phyloP scores from a whole-genome alignment of 805 yeast species.

The Wickerhamiella galacta region DNA sequence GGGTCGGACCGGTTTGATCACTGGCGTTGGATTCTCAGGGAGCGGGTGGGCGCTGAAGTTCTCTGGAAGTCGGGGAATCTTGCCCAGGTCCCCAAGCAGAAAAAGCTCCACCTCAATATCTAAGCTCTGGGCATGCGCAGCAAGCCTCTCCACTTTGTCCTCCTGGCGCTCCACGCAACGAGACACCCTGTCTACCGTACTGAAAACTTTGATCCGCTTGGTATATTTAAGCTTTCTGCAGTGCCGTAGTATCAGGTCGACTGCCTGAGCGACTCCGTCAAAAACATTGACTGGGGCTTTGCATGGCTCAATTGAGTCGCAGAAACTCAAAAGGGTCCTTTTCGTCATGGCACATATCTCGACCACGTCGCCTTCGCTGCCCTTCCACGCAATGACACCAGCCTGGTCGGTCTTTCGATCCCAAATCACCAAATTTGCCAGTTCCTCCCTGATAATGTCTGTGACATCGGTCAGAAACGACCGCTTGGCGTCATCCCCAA shows the following conservation, averaged over 20 bases:
- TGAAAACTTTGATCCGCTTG: slow-evolving; percentile 25
- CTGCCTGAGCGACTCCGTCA: slow-evolving; percentile 12
- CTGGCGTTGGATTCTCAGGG: background rate
- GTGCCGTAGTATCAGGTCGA: slow-evolving; percentile 19
- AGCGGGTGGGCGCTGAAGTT: no score
- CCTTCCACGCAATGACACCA: slow-evolving; percentile 4
- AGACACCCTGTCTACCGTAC: no score
- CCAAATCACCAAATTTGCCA: slow-evolving; percentile 6
- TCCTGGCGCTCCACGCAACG: no score
- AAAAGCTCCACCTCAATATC: no score
- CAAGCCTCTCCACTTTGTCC: no score
- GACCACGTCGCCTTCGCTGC: background rate
- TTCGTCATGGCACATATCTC: background rate
- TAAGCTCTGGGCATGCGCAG: no score
- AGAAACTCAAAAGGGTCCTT: background rate
- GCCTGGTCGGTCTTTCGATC: slow-evolving; percentile 7
- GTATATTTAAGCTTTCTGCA: slow-evolving; percentile 20
- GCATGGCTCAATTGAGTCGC: background rate
- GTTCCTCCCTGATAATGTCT: slow-evolving; percentile 1
- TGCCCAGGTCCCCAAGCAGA: no score
- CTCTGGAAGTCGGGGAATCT: no score
- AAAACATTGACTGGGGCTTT: background rate
- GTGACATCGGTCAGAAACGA: background rate
- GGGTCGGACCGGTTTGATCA: slow-evolving; percentile 30
- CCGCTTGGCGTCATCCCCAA: background rate